A percentile compares a stretch with the other conserved stretches of the same genome.
phyloP scores from a whole-genome alignment of 192 early-diverging fungal species.

The Phycomyces nitens region DNA sequence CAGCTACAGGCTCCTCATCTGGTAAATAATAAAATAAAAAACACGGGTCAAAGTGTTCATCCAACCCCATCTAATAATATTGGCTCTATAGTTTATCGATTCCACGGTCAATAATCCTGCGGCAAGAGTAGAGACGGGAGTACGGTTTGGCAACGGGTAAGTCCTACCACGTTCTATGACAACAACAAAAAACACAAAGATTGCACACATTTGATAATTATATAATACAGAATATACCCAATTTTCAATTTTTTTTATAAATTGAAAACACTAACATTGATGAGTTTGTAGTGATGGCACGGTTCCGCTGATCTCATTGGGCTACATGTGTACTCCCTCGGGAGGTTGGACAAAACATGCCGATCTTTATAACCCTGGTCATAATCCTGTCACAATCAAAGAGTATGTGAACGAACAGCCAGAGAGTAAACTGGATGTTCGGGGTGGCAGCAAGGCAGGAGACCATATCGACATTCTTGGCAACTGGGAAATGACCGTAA shows the following conservation, averaged over 20 bases:
- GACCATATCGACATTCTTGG: slow-evolving; percentile 91
- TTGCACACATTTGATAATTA: too few relatives aligned
- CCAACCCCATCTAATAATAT: background rate
- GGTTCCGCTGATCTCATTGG: slow-evolving; percentile 79
- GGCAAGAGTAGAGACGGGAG: slow-evolving; percentile 64
- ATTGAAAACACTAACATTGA: too few relatives aligned
- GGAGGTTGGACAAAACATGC: slow-evolving; percentile 71
- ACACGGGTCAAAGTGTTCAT: too few relatives aligned
- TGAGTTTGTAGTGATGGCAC: slow-evolving; percentile 78
- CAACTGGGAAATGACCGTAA: slow-evolving; percentile 64
- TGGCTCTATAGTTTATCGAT: slow-evolving; percentile 45
- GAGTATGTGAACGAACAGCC: slow-evolving; percentile 64
- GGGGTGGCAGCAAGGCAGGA: slow-evolving; percentile 70
- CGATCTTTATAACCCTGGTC: slow-evolving; percentile 75
- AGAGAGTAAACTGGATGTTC: slow-evolving; percentile 57
- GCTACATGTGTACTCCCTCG: slow-evolving; percentile 79
- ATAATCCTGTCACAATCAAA: slow-evolving; percentile 63
- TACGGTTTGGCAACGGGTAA: slow-evolving; percentile 66
- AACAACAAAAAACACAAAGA: too few relatives aligned
- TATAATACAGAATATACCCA: too few relatives aligned
- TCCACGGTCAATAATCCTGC: slow-evolving; percentile 50
- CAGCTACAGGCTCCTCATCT: slow-evolving; percentile 7
- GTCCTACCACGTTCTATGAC: too few relatives aligned
- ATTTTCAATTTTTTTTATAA: too few relatives aligned
- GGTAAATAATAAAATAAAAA: slow-evolving; percentile 4